Evolutionary conservation across 31 red algal species (phyloP), one percentile per base, ranked within the genome.

Genomic region (Asparagopsis taxiformis): DNA sequence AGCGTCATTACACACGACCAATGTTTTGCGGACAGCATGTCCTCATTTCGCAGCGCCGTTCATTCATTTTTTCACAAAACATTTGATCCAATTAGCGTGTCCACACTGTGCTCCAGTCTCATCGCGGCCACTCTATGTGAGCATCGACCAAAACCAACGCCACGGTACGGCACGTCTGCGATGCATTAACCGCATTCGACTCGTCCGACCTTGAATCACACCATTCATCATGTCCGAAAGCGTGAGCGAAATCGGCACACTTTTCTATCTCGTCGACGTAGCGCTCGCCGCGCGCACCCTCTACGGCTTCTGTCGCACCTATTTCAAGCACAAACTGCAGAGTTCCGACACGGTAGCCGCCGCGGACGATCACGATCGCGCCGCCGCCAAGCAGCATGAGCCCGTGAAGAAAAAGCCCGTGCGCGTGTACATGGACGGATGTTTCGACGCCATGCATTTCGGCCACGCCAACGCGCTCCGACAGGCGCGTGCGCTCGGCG

Each of bases 381-480:
- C 39, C 20, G 31, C 51, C 68, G 10, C 30, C 31, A 37, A 75
- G 56, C 26, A 78, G 37, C 23, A 32, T 30, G 60, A 31, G 24
- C 0, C 33, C 37, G 22, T 21, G 34, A 83, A 85, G 54, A 70
- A 72, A 26, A 79, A 77, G 22, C 77, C 83, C 17, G 66, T 93
- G 23, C 84, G 88, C 36, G 90, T 98, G 13, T 98, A 98, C 65
- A 93, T 98, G 79, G 95, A 98, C 62, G 95, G 95, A 23, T 98
- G 95, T 68, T 98, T 98, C 54, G 95, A 98, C 46, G 72, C 76
- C 54, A 98, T 98, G 95, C 95, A 98, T 66, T 98, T 93, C 76
- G 95, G 95, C 0, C 95, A 98, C 37, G 95, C 95, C 17, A 98
- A 98, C 58, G 95, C 95, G 1, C 56, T 98, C 31, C 87, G 95